Conservation (phyloP, 192 early-diverging fungal genomes). For the Podila horticola region DNA sequence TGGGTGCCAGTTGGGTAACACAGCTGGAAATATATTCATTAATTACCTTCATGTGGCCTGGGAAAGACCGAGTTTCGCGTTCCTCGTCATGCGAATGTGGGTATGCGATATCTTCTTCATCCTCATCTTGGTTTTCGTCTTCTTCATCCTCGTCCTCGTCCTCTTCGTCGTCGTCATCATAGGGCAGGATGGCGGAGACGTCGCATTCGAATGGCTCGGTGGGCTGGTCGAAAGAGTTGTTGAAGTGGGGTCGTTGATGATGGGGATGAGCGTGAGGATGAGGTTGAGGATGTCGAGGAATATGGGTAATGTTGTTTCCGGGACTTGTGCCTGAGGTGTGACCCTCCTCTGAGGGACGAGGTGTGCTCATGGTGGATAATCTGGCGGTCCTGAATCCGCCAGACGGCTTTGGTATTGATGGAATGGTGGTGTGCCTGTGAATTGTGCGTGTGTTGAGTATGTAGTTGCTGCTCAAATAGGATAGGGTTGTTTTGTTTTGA, state of each 20-base stretch:
- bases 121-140: background rate
- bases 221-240: constrained; percentile 50
- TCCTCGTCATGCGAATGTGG: background rate
- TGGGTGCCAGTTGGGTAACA: no score
- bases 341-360: background rate
- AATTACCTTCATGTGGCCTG: background rate
- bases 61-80: background rate
- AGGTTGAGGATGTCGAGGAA: background rate
- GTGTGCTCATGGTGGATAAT: background rate
- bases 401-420: background rate
- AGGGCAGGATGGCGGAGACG: constrained; percentile 28
- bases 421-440: no score
- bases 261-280: background rate
- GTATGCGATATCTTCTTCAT: background rate
- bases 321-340: background rate
- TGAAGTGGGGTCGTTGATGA: constrained; percentile 13
- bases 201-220: constrained; percentile 48
- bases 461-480: background rate
- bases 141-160: constrained; percentile 10
- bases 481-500: background rate
- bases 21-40: no score
- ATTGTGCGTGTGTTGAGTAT: no score
- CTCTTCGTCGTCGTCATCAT: constrained; percentile 26
- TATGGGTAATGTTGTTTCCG: background rate
- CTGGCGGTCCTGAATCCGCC: constrained; percentile 3